phyloP scores from a whole-genome alignment of 2,329 filamentous ascomycete genomes.

The Colletotrichum tabaci region DNA sequence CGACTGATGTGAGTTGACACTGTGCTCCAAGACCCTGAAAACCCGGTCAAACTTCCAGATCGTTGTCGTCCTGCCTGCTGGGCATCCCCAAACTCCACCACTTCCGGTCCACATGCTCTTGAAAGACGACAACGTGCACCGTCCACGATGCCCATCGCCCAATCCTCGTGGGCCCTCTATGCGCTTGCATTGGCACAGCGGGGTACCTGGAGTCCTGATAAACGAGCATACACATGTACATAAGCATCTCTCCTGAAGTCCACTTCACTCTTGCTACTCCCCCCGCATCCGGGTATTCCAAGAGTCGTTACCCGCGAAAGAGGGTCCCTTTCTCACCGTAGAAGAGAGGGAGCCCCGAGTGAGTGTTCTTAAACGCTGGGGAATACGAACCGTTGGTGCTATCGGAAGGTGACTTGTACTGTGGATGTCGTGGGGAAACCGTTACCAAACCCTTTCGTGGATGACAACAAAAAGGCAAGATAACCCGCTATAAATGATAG shows the following conservation, averaged over 20 bases:
- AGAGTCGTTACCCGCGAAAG: not conserved
- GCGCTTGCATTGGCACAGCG: slow-evolving; percentile 19
- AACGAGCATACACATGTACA: not conserved
- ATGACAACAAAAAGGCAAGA: not conserved
- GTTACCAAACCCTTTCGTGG: not conserved
- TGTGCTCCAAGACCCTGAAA: slow-evolving; percentile 29
- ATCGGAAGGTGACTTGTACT: not conserved
- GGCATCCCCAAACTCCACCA: not conserved
- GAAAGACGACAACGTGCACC: slow-evolving; percentile 20
- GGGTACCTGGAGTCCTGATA: not conserved
- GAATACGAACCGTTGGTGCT: not conserved
- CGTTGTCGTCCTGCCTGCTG: slow-evolving; percentile 10
- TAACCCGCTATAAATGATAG: not conserved
- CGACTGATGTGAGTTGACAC: slow-evolving; percentile 4
- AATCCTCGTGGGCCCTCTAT: slow-evolving; percentile 15
- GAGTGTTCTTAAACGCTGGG: not conserved
- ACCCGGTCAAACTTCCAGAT: not conserved
- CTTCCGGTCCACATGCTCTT: slow-evolving; percentile 16
- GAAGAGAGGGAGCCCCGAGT: not conserved
- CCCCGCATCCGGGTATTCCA: not conserved
- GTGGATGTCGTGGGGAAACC: slow-evolving; percentile 1
- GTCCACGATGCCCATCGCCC: slow-evolving; percentile 4
- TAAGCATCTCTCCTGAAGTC: not conserved
- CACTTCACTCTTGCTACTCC: not conserved
- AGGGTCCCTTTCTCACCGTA: not conserved